Evolutionary conservation across 2,329 filamentous ascomycete genomes (phyloP), one percentile per base, ranked within the genome.

Genomic region (Beauveria bassiana): DNA sequence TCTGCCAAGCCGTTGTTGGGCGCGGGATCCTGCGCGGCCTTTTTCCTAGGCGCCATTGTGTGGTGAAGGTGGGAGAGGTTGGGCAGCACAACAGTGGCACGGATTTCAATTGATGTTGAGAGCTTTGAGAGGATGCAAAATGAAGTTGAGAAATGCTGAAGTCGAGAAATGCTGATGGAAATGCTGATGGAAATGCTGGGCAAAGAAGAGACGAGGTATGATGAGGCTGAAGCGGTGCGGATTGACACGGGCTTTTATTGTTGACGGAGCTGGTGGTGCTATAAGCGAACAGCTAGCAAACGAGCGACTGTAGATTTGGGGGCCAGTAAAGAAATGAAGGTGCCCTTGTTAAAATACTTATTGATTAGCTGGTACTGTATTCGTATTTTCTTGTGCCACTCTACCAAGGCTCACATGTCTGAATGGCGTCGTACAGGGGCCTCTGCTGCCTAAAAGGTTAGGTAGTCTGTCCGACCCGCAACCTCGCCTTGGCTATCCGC

Each of bases 1-100:
- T 45, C 43, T 40, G 60, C 45, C 16, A 46, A 67, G 20, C 60
- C 63, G 10, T 67, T 63, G n/a, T 64, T 64, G n/a, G 61, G 46
- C 5, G 57, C 18, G 2, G 61, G 47, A 16, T 63, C 65, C 12
- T 54, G 34, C 12, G 55, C 56, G 26, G 51, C 43, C 52, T 61
- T 62, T 47, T 58, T 51, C 26, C 50, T 56, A 26, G 62, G 59
- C 38, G 52, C 43, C 51, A 54, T 62, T 28, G 26, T 22, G 40
- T 52, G 38, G 49, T 40, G 34, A 22, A 26, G 34, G 18, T 7
- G 24, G 20, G 4, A 9, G 12, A 38, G 4, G 34, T 38, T 38
- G 34, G 34, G 8, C 20, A 6, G 16, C 14, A 51, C 28, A 31
- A 9, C 34, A 51, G n/a, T 18, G 22, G 28, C 10, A 10, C 38